phyloP scores from a whole-genome alignment of 257 asterid genomes.

The Solanum corneliomulleri region DNA sequence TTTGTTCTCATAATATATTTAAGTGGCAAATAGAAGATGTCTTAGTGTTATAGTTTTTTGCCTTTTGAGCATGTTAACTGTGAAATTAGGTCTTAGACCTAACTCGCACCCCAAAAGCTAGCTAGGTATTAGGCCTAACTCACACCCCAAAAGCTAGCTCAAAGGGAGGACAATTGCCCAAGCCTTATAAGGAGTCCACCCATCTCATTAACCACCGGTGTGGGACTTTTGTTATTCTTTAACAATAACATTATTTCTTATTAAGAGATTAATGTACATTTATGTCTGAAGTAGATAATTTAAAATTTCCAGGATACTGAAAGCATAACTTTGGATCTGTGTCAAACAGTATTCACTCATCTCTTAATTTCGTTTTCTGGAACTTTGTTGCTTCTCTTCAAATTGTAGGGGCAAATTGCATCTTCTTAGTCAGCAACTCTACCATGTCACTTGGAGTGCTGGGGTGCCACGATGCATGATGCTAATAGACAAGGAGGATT shows the following conservation, averaged over 20 bases:
- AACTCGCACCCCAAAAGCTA: too few relatives aligned
- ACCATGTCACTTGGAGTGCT: constrained; percentile 4
- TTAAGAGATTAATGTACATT: not conserved
- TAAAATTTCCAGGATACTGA: not conserved
- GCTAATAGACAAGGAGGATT: constrained; percentile 1
- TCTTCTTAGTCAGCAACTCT: constrained; percentile 1
- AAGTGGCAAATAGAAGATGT: not conserved
- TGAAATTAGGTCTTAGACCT: too few relatives aligned
- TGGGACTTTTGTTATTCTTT: too few relatives aligned
- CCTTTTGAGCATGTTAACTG: not conserved
- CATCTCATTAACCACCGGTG: too few relatives aligned
- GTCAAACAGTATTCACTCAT: not conserved
- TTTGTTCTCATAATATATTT: not conserved
- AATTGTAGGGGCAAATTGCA: constrained; percentile 4
- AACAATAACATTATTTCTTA: not conserved
- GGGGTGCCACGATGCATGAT: constrained; percentile 1
- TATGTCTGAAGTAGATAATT: not conserved
- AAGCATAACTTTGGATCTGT: not conserved
- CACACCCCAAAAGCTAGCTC: too few relatives aligned
- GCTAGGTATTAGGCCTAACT: too few relatives aligned
- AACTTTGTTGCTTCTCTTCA: not conserved
- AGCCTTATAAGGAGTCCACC: too few relatives aligned
- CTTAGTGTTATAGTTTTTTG: not conserved
- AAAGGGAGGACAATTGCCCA: too few relatives aligned
- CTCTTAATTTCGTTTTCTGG: not conserved